Conservation (phyloP, 352 stramenopile species). For the Globisporangium cederbergense region DNA sequence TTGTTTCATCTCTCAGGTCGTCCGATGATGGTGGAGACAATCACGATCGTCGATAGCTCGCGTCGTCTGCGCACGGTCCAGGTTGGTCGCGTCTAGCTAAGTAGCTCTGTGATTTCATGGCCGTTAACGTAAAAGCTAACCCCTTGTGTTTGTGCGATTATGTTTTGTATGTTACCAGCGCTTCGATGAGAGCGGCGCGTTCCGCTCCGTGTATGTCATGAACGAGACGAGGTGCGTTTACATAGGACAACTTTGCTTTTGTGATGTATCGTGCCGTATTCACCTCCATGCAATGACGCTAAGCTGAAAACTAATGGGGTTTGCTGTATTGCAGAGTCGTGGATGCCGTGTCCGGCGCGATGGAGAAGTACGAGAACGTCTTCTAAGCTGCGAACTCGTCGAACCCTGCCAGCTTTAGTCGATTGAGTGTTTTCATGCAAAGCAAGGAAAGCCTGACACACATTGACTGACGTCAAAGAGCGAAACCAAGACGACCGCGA, state of each 20-base stretch:
- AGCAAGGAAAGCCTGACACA: background rate
- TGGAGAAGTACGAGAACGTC: constrained; percentile 86
- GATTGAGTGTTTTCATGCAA: no score
- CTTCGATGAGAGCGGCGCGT: constrained; percentile 82
- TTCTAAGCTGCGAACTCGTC: constrained; percentile 35
- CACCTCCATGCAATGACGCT: no score
- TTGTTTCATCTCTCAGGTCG: constrained; percentile 28
- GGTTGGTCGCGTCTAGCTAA: constrained; percentile 14
- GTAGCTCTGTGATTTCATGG: background rate
- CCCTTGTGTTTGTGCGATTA: background rate
- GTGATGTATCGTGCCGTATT: no score
- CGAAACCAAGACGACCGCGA: background rate
- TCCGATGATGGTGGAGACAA: constrained; percentile 82
- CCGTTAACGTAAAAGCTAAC: background rate
- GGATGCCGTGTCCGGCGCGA: constrained; percentile 81
- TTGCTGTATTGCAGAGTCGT: constrained; percentile 46
- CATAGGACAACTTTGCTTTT: background rate
- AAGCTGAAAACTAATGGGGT: background rate
- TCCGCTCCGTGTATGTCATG: constrained; percentile 88
- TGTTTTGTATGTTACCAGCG: constrained; percentile 24
- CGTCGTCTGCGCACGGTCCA: constrained; percentile 79
- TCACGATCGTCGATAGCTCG: constrained; percentile 80
- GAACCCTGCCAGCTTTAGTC: background rate
- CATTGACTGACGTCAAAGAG: background rate
- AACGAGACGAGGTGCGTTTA: constrained; percentile 66